Conservation (phyloP, 2,329 filamentous ascomycete species). For the Pseudogymnoascus sp. region DNA sequence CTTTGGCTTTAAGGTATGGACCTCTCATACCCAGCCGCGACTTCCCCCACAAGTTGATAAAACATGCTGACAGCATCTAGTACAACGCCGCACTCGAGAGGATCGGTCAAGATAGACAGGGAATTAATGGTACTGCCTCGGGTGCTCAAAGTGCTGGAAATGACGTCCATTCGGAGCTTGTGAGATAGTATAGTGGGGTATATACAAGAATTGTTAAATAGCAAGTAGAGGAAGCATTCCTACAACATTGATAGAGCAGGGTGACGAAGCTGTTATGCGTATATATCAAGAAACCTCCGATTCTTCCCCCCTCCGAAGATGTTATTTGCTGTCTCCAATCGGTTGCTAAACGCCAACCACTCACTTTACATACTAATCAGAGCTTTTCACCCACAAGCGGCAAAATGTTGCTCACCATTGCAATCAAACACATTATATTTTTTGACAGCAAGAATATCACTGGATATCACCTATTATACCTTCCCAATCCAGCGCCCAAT, state of each 20-base stretch:
- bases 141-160: not conserved
- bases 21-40: not conserved
- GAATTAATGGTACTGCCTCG: not conserved
- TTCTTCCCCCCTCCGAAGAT: not conserved
- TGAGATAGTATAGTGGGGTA: not conserved
- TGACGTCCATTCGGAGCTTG: not conserved
- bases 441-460: not conserved
- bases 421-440: not conserved
- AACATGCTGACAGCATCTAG: conserved; percentile 1
- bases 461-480: not conserved
- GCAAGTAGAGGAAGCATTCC: not conserved
- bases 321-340: not conserved
- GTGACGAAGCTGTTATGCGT: not conserved
- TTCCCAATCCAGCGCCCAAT: not conserved
- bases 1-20: conserved; percentile 70
- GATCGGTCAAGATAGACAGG: not conserved
- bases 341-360: not conserved
- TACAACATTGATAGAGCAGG: not conserved
- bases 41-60: not conserved
- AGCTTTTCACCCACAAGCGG: not conserved
- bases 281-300: not conserved
- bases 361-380: not conserved
- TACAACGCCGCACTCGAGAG: not conserved
- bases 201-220: not conserved
- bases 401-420: not conserved